These are phyloP conservation scores for Chaetomiaceae sp. DNA, from an alignment of 2,329 filamentous ascomycete genomes.

Conservation along the genomic window DNA sequence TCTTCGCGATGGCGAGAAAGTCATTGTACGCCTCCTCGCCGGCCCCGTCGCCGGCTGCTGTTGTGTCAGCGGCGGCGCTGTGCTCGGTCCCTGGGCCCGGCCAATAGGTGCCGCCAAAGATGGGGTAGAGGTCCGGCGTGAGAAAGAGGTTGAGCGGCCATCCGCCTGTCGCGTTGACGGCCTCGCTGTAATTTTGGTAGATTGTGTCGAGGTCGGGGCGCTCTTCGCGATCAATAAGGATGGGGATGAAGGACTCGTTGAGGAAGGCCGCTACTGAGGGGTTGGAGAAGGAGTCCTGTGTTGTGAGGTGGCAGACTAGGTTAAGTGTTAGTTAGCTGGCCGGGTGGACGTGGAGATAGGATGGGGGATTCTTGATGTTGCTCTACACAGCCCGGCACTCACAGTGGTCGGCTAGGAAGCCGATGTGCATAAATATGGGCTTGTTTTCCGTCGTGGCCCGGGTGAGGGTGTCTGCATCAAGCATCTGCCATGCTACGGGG, in stretches of 20 bases:
- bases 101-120: constrained; percentile 97
- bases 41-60: constrained; percentile 31
- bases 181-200: constrained; percentile 98
- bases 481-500: constrained; percentile 86
- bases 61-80: constrained; percentile 31
- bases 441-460: constrained; percentile 79
- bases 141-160: constrained; percentile 98
- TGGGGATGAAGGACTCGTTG: constrained; percentile 83
- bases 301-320: constrained; percentile 82
- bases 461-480: constrained; percentile 71
- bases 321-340: background rate
- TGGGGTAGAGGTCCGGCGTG: constrained; percentile 85
- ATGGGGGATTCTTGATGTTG: no score
- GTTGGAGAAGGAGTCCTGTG: constrained; percentile 85
- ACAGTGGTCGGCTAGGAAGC: constrained; percentile 96
- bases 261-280: constrained; percentile 73
- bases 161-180: constrained; percentile 81
- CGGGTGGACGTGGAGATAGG: background rate
- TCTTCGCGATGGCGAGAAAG: constrained; percentile 78
- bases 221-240: constrained; percentile 91
- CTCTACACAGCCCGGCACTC: no score
- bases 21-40: constrained; percentile 61
- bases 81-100: constrained; percentile 66
- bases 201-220: constrained; percentile 90
- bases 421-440: constrained; percentile 88